phyloP scores from a whole-genome alignment of 1,284 basidiomycete genomes.

The Pseudozyma sp. region DNA sequence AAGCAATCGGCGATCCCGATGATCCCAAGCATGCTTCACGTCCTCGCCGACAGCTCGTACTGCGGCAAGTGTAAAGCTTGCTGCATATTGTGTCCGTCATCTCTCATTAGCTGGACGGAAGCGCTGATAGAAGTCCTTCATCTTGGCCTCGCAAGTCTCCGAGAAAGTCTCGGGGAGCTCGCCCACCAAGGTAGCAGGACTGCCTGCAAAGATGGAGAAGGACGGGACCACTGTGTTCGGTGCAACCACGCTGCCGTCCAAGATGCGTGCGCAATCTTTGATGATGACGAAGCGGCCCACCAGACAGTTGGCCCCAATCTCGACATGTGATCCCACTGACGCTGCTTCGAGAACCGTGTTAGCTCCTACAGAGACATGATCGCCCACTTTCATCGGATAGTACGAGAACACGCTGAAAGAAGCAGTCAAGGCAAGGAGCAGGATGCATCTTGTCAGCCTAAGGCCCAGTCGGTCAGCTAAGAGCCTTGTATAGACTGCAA shows the following conservation, averaged over 20 bases:
- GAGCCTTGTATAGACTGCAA: not conserved
- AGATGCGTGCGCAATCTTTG: slow-evolving; percentile 91
- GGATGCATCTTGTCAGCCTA: not conserved
- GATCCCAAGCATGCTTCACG: no score
- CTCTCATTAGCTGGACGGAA: slow-evolving; percentile 72
- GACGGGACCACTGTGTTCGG: slow-evolving; percentile 93
- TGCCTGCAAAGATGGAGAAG: slow-evolving; percentile 85
- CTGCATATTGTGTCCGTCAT: slow-evolving; percentile 1
- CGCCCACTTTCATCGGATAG: slow-evolving; percentile 96
- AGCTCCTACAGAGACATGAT: slow-evolving; percentile 91
- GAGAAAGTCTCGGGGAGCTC: slow-evolving; percentile 91
- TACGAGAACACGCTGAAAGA: slow-evolving; percentile 82
- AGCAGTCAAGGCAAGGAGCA: not conserved
- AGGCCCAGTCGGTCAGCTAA: no score
- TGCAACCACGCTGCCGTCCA: slow-evolving; percentile 87
- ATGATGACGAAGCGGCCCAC: slow-evolving; percentile 96
- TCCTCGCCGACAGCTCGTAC: no score
- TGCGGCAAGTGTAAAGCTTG: not conserved
- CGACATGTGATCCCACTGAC: slow-evolving; percentile 90
- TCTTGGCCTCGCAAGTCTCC: slow-evolving; percentile 80
- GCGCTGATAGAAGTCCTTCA: slow-evolving; percentile 80
- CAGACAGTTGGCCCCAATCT: slow-evolving; percentile 94
- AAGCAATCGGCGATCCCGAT: no score
- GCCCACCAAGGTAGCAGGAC: slow-evolving; percentile 81
- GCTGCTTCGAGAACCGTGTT: slow-evolving; percentile 91